Evolutionary conservation across 257 asterid genomes (phyloP), one percentile per base, ranked within the genome.

Genomic region (Catharanthus roseus): DNA sequence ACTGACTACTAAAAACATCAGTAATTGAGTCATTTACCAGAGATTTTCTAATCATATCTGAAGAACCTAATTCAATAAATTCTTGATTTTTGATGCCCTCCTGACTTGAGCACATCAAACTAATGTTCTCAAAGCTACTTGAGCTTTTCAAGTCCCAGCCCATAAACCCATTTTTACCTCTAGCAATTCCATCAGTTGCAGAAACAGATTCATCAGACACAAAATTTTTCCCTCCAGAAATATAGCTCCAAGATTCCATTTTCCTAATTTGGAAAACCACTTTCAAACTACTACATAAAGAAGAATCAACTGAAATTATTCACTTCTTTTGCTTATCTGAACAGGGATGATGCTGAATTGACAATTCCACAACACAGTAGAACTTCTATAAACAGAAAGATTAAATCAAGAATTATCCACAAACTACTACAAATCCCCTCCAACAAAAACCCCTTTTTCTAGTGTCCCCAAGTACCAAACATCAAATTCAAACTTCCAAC

Each of bases 161-260:
- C 79, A 77, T 38, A 12, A 70, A 38, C 55, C 72, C 79, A 74
- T 38, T 77, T 65, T 61, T 65, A 72, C 42, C 23, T 44, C 74
- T 70, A 21, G 45, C 70, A 68, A 62, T 53, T 42, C 67, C 81
- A 77, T 74, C 79, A 47, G 29, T 70, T 41, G 62, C 75, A 70
- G 77, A 72, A 76, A 76, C 73, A 62, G 81, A 65, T 73, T 77
- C 77, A 11, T 77, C 79, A n/a, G 58, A 36, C 28, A 67, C 68
- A 70, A 77, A 77, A 55, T 73, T 81, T 57, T 74, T 74, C 7
- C 50, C 84, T 28, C 77, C 68, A 29, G 77, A 80, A 9, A 60
- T 29, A 77, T 70, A 80, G 53, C 77, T 74, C 84, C 84, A 77
- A 60, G 84, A 70, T 72, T 77, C 82, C 84, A 80, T 80, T 23